Conservation (phyloP, 75 land plant genomes). For the Chamaecyparis obtusa region DNA sequence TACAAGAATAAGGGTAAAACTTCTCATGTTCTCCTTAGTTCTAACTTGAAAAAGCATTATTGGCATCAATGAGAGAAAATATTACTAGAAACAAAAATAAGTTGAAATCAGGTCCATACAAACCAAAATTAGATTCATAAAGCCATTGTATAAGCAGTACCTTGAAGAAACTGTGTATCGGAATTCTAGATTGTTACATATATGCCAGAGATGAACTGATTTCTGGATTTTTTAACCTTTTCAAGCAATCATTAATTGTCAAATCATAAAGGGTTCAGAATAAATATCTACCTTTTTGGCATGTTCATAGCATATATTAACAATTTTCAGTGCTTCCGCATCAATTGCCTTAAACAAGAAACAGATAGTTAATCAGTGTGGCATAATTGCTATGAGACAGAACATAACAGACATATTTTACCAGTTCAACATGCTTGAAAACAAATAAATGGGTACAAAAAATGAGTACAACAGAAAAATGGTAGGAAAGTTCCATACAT, state of each 20-base stretch:
- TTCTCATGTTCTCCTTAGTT: not conserved
- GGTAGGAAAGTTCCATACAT: slow-evolving; percentile 38
- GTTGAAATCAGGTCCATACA: not conserved
- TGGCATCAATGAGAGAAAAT: not conserved
- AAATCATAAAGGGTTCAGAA: not conserved
- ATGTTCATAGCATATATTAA: slow-evolving; percentile 68
- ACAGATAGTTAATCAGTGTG: not conserved
- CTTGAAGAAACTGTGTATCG: not conserved
- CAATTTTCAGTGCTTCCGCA: slow-evolving; percentile 63
- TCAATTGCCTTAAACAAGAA: slow-evolving; percentile 72
- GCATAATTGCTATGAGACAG: not conserved
- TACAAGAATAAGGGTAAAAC: not conserved
- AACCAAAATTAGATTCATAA: not conserved
- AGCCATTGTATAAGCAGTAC: not conserved
- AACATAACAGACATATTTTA: not conserved
- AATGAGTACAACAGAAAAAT: slow-evolving; percentile 4
- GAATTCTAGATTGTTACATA: not conserved
- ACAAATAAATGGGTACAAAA: not conserved
- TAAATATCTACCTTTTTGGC: slow-evolving; percentile 67
- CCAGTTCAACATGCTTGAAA: not conserved
- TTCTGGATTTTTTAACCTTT: too few species aligned
- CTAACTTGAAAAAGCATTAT: not conserved
- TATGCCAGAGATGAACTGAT: not conserved
- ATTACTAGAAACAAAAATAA: not conserved
- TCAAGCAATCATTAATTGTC: not conserved